Conservation (phyloP, 2,329 filamentous ascomycete genomes). For the Penicillium nordicum region DNA sequence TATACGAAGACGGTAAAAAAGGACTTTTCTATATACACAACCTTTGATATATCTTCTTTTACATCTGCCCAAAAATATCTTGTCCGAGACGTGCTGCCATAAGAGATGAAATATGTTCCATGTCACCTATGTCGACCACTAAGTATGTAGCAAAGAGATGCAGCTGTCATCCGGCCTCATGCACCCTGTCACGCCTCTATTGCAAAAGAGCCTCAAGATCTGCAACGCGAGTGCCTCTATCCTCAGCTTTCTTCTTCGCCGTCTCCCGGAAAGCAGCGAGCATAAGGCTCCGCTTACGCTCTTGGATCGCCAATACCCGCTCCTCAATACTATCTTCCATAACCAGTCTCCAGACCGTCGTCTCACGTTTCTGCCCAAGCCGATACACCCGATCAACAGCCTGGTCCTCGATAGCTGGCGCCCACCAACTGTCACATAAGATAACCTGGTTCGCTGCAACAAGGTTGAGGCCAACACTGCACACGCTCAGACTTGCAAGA, state of each 20-base stretch:
- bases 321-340: slow-evolving; percentile 81
- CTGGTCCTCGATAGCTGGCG: slow-evolving; percentile 87
- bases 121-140: not conserved
- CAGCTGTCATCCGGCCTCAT: not conserved
- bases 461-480: slow-evolving; percentile 80
- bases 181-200: not conserved
- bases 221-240: slow-evolving; percentile 52
- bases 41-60: too few species aligned
- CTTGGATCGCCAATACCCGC: slow-evolving; percentile 72
- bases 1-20: too few species aligned
- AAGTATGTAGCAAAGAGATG: not conserved
- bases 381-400: slow-evolving; percentile 85
- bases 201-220: slow-evolving; percentile 42
- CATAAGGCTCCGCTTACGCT: slow-evolving; percentile 74
- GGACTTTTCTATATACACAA: too few species aligned
- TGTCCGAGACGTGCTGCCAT: too few species aligned
- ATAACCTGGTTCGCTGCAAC: slow-evolving; percentile 84
- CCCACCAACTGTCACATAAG: slow-evolving; percentile 85
- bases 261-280: slow-evolving; percentile 76
- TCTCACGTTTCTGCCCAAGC: slow-evolving; percentile 74
- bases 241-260: slow-evolving; percentile 53
- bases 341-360: slow-evolving; percentile 75
- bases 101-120: too few species aligned
- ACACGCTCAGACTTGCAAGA: slow-evolving; percentile 77
- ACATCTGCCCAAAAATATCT: too few species aligned